Base-by-base conservation (phyloP, 2,329 filamentous ascomycete genomes). In the Diplodia seriata region DNA sequence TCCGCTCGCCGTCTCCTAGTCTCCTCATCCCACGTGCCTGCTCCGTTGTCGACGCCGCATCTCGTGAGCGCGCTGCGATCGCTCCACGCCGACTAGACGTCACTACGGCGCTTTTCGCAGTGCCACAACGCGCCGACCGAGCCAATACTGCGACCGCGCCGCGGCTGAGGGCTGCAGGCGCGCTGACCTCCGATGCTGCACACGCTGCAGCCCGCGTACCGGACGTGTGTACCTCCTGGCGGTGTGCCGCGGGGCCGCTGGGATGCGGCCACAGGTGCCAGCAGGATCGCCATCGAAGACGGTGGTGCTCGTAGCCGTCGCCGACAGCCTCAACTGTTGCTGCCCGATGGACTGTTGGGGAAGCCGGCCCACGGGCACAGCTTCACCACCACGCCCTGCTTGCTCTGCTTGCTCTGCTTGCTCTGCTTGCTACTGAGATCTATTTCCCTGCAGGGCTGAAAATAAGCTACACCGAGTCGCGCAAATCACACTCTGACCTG, bases 151-250 rank as follows among this genome's bases (percentile, higher is more conserved):
- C 56, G 43, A 31, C 56, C 23, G 20, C 56, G 29, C 54, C 18
- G 56, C 56, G 56, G 56, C 56, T 59, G 56, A 33, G 38, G 38
- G 20, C 38, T 47, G 56, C 56, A 61, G 18, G 18, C 15, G 47
- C 59, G 59, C 59, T 63, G 26, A 63, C 59, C 59, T 51, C 59
- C 59, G 59, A 18, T 38, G 40, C 57, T 49, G 59, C 59, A 63
- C 31, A 33, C 31, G 31, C 31, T 33, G 31, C 31, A 33, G 31
- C 31, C 31, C 31, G 31, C 31, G 26, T 26, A 26, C 26, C 26
- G 26, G 26, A 4, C 26, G 31, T 15, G n/a, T n/a, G 59, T 63
- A 63, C 47, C 29, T 38, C 8, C 43, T 63, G 59, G 59, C 59
- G 59, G 59, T 63, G 59, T 38, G 47, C 15, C 8, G 23, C 4